Conservation (phyloP, 176 grass and related monocot species). For the Tuctoria greenei region DNA sequence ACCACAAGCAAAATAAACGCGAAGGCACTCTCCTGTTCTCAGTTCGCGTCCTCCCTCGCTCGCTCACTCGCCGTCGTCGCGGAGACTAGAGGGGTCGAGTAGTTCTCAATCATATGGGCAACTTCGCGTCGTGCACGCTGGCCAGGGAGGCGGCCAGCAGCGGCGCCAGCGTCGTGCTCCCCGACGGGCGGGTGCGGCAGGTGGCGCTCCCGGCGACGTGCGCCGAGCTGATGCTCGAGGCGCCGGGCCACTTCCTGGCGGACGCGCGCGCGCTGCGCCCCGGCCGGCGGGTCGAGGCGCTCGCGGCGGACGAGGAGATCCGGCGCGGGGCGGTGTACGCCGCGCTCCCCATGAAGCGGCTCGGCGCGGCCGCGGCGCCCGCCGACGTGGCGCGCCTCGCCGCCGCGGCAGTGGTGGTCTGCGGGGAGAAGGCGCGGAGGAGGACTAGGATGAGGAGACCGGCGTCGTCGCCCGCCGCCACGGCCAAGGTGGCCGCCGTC, state of each 20-base stretch:
- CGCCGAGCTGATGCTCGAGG: constrained; percentile 89
- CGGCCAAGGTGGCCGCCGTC: constrained; percentile 49
- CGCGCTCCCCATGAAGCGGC: constrained; percentile 81
- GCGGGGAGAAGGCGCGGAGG: constrained; percentile 35
- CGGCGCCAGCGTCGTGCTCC: constrained; percentile 61
- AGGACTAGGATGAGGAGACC: not conserved
- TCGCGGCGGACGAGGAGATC: constrained; percentile 73
- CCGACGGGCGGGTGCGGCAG: constrained; percentile 43
- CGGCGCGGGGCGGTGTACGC: constrained; percentile 54
- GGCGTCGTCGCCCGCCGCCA: constrained; percentile 5
- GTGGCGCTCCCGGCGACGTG: constrained; percentile 41
- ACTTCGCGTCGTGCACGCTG: constrained; percentile 69
- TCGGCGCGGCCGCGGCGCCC: constrained; percentile 42
- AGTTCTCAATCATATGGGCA: constrained; percentile 61
- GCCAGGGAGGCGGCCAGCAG: not conserved
- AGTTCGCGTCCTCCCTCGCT: not conserved
- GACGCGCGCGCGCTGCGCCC: constrained; percentile 53
- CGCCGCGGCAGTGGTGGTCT: constrained; percentile 44
- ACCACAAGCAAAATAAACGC: not conserved
- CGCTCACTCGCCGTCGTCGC: not conserved
- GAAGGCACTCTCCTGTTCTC: not conserved
- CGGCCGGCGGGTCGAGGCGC: constrained; percentile 56
- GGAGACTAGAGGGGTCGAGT: not conserved
- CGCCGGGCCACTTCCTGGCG: constrained; percentile 70
- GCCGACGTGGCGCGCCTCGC: constrained; percentile 57